These are phyloP conservation scores for Gentiana dahurica DNA, from an alignment of 257 asterid genomes.

Conservation along the genomic window DNA sequence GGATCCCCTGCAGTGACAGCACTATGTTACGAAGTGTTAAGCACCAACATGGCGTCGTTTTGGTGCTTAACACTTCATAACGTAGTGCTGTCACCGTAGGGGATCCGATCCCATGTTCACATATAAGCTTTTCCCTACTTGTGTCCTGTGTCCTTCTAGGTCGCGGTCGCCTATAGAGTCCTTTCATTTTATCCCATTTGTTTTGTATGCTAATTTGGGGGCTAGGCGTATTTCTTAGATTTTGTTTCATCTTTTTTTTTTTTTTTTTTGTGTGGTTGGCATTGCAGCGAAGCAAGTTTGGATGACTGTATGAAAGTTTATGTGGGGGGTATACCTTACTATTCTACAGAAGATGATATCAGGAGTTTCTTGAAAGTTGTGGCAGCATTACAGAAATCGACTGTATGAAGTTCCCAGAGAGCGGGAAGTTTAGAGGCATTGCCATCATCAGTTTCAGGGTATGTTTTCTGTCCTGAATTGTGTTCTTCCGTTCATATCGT, in stretches of 20 bases:
- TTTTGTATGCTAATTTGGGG: no score
- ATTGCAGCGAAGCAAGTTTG: constrained; percentile 29
- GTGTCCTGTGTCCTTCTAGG: no score
- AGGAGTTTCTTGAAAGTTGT: constrained; percentile 87
- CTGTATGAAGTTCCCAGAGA: constrained; percentile 84
- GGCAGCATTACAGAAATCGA: constrained; percentile 76
- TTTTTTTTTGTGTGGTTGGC: constrained; percentile 1
- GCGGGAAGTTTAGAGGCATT: constrained; percentile 94
- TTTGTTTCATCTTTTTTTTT: neutral
- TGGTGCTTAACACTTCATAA: no score
- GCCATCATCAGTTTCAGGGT: constrained; percentile 91
- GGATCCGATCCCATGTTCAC: no score
- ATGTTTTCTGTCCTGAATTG: constrained; percentile 9
- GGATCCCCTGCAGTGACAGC: no score
- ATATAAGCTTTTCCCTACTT: no score
- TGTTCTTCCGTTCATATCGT: neutral
- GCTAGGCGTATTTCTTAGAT: neutral
- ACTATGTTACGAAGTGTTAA: no score
- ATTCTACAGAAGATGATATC: constrained; percentile 91
- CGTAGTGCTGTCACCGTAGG: no score
- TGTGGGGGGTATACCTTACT: constrained; percentile 97
- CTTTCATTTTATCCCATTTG: no score
- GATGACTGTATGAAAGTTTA: constrained; percentile 52
- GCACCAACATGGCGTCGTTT: no score
- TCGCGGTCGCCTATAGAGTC: no score